Percentiles rank a stretch among this genome's conserved stretches.
Evolutionary conservation across 805 yeast species (phyloP).

Genomic region (Ogataea kodamae): DNA sequence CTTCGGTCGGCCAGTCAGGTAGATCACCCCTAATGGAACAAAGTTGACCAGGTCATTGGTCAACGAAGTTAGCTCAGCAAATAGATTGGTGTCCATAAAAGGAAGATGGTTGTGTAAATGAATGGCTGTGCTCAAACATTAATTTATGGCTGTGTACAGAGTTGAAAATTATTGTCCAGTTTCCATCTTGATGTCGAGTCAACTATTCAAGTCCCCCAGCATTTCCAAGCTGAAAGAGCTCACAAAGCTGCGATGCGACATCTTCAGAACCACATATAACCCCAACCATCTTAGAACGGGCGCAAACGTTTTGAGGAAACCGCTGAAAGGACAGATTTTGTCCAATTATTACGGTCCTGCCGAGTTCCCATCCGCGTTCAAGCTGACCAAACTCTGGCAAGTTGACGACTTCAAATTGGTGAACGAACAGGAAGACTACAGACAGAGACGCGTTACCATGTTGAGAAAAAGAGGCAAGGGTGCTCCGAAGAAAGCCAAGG

Average conservation of each 20-base stretch:
- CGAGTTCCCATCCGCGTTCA: slow-evolving; percentile 56
- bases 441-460: slow-evolving; percentile 58
- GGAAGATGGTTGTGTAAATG: not conserved
- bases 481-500: slow-evolving; percentile 74
- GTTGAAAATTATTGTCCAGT: slow-evolving; percentile 3
- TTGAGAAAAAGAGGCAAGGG: slow-evolving; percentile 87
- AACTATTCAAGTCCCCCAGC: slow-evolving; percentile 30
- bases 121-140: slow-evolving; percentile 1
- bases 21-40: slow-evolving; percentile 48
- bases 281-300: slow-evolving; percentile 69
- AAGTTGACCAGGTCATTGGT: slow-evolving; percentile 40
- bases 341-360: slow-evolving; percentile 73
- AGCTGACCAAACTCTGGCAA: slow-evolving; percentile 25
- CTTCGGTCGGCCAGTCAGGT: slow-evolving; percentile 41
- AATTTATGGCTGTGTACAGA: slow-evolving; percentile 18
- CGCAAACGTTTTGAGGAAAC: slow-evolving; percentile 60
- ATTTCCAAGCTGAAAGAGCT: slow-evolving; percentile 50
- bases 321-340: slow-evolving; percentile 70
- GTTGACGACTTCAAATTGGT: slow-evolving; percentile 40
- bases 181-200: slow-evolving; percentile 9
- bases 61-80: slow-evolving; percentile 18
- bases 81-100: slow-evolving; percentile 4
- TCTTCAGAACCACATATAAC: slow-evolving; percentile 69
- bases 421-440: slow-evolving; percentile 67
- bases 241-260: slow-evolving; percentile 56